These are phyloP conservation scores for Erodium chrysanthum DNA, from an alignment of 441 rosid species.

Conservation along the genomic window DNA sequence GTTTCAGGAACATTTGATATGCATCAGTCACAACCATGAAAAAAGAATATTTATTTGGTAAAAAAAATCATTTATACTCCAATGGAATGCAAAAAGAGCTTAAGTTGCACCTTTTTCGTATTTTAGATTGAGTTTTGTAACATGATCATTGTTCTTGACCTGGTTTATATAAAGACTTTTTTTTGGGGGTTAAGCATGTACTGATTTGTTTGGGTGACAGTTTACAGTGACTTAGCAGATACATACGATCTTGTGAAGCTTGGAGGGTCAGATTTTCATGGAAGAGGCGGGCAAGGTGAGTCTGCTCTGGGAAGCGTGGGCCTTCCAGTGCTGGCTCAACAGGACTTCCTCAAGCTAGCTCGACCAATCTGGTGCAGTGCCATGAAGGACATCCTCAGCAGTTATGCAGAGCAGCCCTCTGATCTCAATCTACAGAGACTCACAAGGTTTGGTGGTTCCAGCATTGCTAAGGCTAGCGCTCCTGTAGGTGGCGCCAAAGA, in stretches of 20 bases:
- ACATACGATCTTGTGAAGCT: constrained; percentile 63
- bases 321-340: constrained; percentile 52
- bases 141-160: background rate
- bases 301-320: constrained; percentile 73
- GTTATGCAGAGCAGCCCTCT: constrained; percentile 53
- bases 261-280: constrained; percentile 93
- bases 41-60: too few relatives aligned
- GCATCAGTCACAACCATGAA: too few relatives aligned
- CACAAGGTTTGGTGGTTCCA: constrained; percentile 38
- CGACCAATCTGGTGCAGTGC: constrained; percentile 79
- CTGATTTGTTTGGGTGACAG: constrained; percentile 29
- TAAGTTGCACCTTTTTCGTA: too few relatives aligned
- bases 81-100: too few relatives aligned
- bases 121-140: background rate
- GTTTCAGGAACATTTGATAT: too few relatives aligned
- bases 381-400: constrained; percentile 35
- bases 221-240: constrained; percentile 69
- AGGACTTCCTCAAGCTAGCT: constrained; percentile 58
- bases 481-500: constrained; percentile 38
- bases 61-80: too few relatives aligned
- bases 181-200: background rate
- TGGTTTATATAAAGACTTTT: background rate
- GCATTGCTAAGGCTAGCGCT: constrained; percentile 16
- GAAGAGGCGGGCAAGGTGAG: constrained; percentile 64
- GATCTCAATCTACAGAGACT: constrained; percentile 48